phyloP scores from a whole-genome alignment of 2,329 filamentous ascomycete genomes.

The Botrytis tulipae region DNA sequence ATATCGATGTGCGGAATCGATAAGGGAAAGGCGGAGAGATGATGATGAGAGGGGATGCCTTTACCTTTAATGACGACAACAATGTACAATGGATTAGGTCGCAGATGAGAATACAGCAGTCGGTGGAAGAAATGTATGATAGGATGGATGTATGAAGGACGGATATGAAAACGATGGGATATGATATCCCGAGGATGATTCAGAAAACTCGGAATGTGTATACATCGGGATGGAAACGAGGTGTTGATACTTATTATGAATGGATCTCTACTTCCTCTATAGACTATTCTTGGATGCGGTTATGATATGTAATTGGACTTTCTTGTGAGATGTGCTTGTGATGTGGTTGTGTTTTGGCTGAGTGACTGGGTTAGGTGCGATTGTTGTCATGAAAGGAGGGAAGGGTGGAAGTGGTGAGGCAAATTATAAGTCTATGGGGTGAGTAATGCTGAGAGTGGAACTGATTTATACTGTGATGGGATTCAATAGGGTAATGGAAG shows the following conservation, averaged over 20 bases:
- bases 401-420: no score
- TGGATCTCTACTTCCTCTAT: constrained; percentile 21
- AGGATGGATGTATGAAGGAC: not conserved
- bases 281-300: not conserved
- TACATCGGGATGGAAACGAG: constrained; percentile 12
- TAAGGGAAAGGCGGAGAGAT: not conserved
- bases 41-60: not conserved
- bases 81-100: constrained; percentile 2
- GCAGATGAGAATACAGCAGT: not conserved
- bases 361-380: not conserved
- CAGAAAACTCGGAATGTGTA: constrained; percentile 5
- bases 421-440: not conserved
- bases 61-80: constrained; percentile 6
- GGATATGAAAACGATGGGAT: not conserved
- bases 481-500: not conserved
- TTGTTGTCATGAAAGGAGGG: not conserved
- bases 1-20: not conserved
- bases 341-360: not conserved
- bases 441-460: not conserved
- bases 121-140: constrained; percentile 11
- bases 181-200: not conserved
- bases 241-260: constrained; percentile 14
- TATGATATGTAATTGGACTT: not conserved
- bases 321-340: not conserved
- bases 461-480: not conserved